Percentiles rank a stretch among this genome's conserved stretches.
Conservation (phyloP, 371 early-diverging fungal species). For the Lichtheimia hyalospora region DNA sequence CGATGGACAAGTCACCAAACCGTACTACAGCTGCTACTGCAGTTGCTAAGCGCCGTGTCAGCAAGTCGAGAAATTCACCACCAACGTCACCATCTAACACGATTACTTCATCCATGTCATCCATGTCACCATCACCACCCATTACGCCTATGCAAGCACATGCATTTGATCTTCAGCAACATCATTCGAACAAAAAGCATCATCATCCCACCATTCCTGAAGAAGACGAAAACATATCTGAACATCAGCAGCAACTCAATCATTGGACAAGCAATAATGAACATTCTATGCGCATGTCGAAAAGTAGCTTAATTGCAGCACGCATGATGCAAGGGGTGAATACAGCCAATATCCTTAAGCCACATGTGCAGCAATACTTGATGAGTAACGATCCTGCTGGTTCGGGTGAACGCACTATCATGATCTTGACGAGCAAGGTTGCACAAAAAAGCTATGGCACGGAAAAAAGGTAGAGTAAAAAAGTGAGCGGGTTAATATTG, state of each 20-base stretch:
- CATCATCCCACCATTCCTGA: constrained; percentile 50
- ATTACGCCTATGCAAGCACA: constrained; percentile 25
- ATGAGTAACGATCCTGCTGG: constrained; percentile 36
- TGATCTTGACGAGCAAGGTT: constrained; percentile 73
- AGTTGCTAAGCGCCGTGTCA: neutral
- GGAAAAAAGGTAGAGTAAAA: constrained; percentile 57
- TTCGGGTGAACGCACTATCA: constrained; percentile 62
- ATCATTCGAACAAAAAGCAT: neutral
- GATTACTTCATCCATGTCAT: constrained; percentile 22
- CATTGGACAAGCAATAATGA: neutral
- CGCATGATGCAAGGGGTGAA: constrained; percentile 32
- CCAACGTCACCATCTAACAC: constrained; percentile 32
- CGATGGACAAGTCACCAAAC: too few species aligned
- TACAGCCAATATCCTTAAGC: constrained; percentile 24
- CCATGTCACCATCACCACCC: constrained; percentile 43
- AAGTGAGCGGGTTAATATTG: too few species aligned
- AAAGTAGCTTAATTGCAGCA: constrained; percentile 22
- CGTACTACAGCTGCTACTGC: neutral
- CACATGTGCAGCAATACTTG: constrained; percentile 43
- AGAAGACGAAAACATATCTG: constrained; percentile 34
- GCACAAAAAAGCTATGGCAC: constrained; percentile 82
- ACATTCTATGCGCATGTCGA: constrained; percentile 10
- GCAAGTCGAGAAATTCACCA: constrained; percentile 12
- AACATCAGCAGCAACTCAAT: neutral
- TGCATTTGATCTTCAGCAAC: constrained; percentile 6